Base-by-base conservation (phyloP, 176 grass and related monocot species). In the Triticum dicoccoides region DNA sequence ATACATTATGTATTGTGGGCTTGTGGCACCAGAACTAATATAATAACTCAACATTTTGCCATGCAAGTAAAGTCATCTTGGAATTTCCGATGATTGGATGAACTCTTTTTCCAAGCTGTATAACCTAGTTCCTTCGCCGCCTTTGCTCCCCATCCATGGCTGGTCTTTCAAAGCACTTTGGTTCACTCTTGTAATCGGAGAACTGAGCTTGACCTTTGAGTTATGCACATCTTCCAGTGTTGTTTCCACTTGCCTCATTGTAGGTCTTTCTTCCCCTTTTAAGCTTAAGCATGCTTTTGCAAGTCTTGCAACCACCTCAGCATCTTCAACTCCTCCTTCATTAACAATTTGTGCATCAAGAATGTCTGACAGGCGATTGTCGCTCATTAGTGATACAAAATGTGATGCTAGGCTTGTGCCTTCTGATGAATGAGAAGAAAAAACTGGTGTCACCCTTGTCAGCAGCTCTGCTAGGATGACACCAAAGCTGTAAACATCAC, bases 71-170 rank as follows among this genome's bases (percentile, higher is more conserved):
- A 63, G 11, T 80, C 33, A 89, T 80, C 82, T 84, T 65, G 76
- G 82, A 80, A 80, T 41, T 73, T 61, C 39, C 12, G 84, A 87
- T 69, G 84, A 87, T 23, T 56, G 9, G 35, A 79, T 72, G 33
- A 86, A 83, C 75, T 87, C 84, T 11, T 83, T 83, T 30, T 90
- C 89, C 80, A 87, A 74, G 74, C 80, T 84, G 34, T 83, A 83
- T 0, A 44, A 17, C 56, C 84, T 83, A 41, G 84, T 87, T 56
- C 56, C 73, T 73, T 90, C 80, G 33, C 14, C 20, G 8, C 11
- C 23, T 32, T 56, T 74, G 45, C 1, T 79, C 24, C 33, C 4
- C 2, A 4, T 49, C 15, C 6, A 47, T 34, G 42, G 25, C 5
- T 80, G 54, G 18, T 65, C 56, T 54, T 65, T 73, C 17, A 25